Conservation (phyloP, 1,284 basidiomycete species). For the Apiotrichum siamense region DNA sequence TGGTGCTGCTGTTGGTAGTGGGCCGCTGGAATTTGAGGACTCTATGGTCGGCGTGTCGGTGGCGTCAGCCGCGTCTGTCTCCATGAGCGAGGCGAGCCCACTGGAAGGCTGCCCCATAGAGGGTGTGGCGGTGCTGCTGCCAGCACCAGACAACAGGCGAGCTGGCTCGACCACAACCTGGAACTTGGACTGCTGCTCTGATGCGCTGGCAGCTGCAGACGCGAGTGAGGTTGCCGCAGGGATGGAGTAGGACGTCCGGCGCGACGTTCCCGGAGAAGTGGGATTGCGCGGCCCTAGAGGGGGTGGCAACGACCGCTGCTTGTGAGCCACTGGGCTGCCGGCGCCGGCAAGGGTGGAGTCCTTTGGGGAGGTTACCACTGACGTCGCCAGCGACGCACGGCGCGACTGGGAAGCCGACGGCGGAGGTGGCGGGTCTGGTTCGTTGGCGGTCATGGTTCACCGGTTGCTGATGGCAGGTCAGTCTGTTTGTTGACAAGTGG, state of each 20-base stretch:
- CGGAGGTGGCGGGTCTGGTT: neutral
- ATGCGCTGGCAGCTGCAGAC: neutral
- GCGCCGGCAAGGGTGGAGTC: neutral
- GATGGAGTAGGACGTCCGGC: neutral
- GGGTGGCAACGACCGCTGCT: neutral
- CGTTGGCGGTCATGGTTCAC: constrained; percentile 1
- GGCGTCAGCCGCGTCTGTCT: neutral
- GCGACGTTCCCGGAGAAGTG: neutral
- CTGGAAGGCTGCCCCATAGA: no score
- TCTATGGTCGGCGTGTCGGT: no score
- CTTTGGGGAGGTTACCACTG: neutral
- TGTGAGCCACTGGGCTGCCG: neutral
- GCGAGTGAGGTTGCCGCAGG: neutral
- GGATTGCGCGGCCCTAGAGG: neutral
- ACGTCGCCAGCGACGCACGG: neutral
- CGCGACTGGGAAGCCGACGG: neutral
- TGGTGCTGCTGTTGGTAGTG: no score
- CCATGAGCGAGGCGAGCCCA: no score
- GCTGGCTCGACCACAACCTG: neutral
- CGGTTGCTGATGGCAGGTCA: neutral
- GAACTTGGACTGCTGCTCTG: neutral
- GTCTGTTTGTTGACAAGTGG: neutral
- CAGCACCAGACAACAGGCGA: no score
- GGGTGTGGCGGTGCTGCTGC: neutral
- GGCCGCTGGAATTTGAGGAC: no score